These are phyloP conservation scores for Talaromyces sp. DNA, from an alignment of 2,329 filamentous ascomycete species.

Conservation along the genomic window DNA sequence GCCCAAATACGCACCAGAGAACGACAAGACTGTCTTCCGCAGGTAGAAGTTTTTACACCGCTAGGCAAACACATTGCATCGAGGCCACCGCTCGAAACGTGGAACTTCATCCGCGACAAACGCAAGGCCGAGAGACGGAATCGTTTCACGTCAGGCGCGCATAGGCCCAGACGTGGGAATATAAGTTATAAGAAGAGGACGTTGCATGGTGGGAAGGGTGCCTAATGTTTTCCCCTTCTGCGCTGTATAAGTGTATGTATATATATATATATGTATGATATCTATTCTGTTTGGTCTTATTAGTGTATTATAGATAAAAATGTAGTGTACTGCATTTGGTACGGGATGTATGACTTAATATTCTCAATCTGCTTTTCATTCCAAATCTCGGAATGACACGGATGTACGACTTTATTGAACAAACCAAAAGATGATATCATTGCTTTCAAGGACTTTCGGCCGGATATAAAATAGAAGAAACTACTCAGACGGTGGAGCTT, in stretches of 20 bases:
- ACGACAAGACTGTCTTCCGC: conserved; percentile 52
- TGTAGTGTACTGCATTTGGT: neutral
- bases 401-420: conserved; percentile 1
- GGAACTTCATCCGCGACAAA: conserved; percentile 33
- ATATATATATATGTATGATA: neutral
- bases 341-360: neutral
- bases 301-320: neutral
- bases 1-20: conserved; percentile 65
- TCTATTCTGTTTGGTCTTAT: neutral
- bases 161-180: conserved; percentile 24
- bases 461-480: neutral
- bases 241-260: neutral
- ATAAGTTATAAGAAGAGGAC: conserved; percentile 26
- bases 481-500: neutral
- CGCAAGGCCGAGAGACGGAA: conserved; percentile 31
- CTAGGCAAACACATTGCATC: conserved; percentile 71
- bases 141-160: conserved; percentile 12
- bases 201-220: conserved; percentile 16
- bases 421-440: conserved; percentile 10
- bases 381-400: neutral
- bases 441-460: neutral
- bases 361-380: neutral
- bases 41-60: conserved; percentile 80
- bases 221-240: neutral
- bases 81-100: conserved; percentile 33